Conservation (phyloP, 2,329 filamentous ascomycete genomes). For the Xylaria sp. region DNA sequence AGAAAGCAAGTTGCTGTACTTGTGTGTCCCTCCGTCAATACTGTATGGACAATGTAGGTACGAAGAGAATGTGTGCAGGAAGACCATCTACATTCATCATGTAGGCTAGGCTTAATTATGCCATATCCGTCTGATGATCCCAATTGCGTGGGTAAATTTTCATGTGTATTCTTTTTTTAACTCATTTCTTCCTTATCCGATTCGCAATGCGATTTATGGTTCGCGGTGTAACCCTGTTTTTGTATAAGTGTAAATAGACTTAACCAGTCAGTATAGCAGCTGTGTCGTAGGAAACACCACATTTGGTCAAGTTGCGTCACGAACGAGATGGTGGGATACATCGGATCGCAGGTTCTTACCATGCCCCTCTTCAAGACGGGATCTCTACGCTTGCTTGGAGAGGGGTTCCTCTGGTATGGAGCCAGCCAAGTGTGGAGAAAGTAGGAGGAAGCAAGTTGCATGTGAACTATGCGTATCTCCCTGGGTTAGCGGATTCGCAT, state of each 20-base stretch:
- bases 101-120: background rate
- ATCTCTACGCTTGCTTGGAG: constrained; percentile 14
- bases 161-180: constrained; percentile 1
- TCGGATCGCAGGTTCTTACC: constrained; percentile 5
- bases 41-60: constrained; percentile 10
- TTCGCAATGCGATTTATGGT: constrained; percentile 2
- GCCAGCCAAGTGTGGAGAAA: constrained; percentile 19
- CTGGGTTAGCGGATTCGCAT: constrained; percentile 16
- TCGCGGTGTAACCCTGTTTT: background rate
- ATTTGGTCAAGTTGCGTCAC: constrained; percentile 12
- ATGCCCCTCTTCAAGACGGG: constrained; percentile 1
- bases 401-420: constrained; percentile 19
- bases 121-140: constrained; percentile 27
- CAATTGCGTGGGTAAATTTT: background rate
- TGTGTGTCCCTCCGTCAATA: constrained; percentile 1
- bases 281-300: background rate
- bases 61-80: background rate
- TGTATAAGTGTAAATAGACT: background rate
- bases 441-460: constrained; percentile 12
- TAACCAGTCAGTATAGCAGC: background rate
- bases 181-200: background rate
- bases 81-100: background rate
- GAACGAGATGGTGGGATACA: constrained; percentile 12
- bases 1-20: constrained; percentile 13
- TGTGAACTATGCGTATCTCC: constrained; percentile 2